These are phyloP conservation scores for Pseudozyma pruni DNA, from an alignment of 1,284 basidiomycete species.

Conservation along the genomic window DNA sequence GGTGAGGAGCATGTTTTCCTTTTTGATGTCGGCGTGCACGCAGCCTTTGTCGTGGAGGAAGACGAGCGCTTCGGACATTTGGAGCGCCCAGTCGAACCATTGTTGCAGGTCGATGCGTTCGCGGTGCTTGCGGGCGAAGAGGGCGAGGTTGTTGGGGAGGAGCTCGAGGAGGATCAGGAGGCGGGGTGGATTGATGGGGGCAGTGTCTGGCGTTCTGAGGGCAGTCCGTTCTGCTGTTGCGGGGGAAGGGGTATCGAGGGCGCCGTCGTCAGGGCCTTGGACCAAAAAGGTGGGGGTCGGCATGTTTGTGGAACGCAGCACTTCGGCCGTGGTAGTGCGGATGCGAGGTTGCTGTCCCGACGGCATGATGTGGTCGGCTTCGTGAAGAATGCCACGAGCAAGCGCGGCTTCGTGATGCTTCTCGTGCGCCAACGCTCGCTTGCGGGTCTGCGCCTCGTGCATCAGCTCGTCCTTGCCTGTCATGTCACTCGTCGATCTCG, in stretches of 20 bases:
- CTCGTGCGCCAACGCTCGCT: conserved; percentile 27
- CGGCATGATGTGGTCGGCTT: not conserved
- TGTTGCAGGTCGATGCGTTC: conserved; percentile 48
- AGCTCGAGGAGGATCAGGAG: conserved; percentile 65
- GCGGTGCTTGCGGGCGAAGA: conserved; percentile 41
- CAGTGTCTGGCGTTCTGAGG: not conserved
- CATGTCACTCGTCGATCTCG: conserved; percentile 50
- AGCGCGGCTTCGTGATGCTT: conserved; percentile 23
- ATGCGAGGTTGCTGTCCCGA: conserved; percentile 1
- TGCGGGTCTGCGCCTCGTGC: conserved; percentile 21
- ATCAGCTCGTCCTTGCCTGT: conserved; percentile 30
- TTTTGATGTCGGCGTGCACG: conserved; percentile 65
- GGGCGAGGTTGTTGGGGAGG: conserved; percentile 54
- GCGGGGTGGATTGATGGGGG: conserved; percentile 47
- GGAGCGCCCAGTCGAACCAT: conserved; percentile 59
- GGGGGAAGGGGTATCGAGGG: conserved; percentile 5
- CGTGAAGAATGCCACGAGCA: conserved; percentile 11
- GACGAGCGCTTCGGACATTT: conserved; percentile 53
- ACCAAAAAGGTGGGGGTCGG: conserved; percentile 29
- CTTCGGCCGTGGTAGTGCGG: conserved; percentile 3
- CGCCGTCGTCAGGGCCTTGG: conserved; percentile 24
- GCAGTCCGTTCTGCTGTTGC: not conserved
- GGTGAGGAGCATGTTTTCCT: conserved; percentile 64
- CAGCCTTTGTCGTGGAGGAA: conserved; percentile 62
- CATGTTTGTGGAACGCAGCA: not conserved